Evolutionary conservation across 768 basidiomycete species (phyloP).

Genomic region (Kwoniella dendrophila): DNA sequence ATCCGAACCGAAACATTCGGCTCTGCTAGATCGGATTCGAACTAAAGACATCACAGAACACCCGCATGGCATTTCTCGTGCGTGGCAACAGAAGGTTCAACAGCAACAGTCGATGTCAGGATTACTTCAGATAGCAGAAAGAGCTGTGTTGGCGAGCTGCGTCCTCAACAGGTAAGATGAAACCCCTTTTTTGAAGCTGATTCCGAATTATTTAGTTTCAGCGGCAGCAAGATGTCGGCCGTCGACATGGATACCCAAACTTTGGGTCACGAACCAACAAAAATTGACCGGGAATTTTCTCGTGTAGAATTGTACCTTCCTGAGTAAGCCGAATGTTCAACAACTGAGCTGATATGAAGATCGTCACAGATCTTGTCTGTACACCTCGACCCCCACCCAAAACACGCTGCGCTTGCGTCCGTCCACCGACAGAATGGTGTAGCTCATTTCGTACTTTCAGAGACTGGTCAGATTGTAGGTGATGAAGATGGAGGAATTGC

Average conservation of each 20-base stretch:
- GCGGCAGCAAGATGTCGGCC: slow-evolving; percentile 23
- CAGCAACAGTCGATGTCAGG: not conserved
- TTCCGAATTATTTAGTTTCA: slow-evolving; percentile 26
- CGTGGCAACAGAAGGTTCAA: slow-evolving; percentile 10
- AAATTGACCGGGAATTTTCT: not conserved
- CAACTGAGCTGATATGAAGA: slow-evolving; percentile 16
- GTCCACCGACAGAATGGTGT: slow-evolving; percentile 30
- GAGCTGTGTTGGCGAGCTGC: slow-evolving; percentile 38
- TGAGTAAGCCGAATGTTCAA: slow-evolving; percentile 34
- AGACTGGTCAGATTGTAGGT: slow-evolving; percentile 42
- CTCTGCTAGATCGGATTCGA: slow-evolving; percentile 20
- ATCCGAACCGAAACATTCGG: not conserved
- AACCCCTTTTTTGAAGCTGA: not conserved
- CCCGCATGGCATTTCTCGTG: slow-evolving; percentile 32
- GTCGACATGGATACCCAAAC: slow-evolving; percentile 36
- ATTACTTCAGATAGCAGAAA: slow-evolving; percentile 22
- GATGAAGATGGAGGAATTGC: slow-evolving; percentile 35
- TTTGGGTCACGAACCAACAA: slow-evolving; percentile 16
- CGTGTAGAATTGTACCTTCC: slow-evolving; percentile 37
- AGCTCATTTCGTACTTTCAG: slow-evolving; percentile 32
- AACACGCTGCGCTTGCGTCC: slow-evolving; percentile 29
- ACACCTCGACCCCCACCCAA: slow-evolving; percentile 12
- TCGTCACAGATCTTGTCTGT: slow-evolving; percentile 35
- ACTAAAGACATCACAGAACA: slow-evolving; percentile 31
- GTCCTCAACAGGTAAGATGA: slow-evolving; percentile 33